phyloP scores from a whole-genome alignment of 352 stramenopile genomes.

The Globisporangium solare region DNA sequence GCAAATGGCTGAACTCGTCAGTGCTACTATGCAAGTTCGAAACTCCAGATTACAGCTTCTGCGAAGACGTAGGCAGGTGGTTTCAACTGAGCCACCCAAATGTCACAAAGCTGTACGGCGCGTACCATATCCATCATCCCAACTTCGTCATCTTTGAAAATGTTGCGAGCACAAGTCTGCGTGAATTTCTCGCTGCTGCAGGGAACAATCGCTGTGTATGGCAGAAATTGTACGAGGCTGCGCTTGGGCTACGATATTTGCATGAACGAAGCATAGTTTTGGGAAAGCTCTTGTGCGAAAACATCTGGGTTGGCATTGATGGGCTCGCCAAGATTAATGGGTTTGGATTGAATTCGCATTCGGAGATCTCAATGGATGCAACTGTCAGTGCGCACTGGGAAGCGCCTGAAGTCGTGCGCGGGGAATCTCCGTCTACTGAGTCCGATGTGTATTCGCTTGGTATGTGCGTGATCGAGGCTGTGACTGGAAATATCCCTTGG shows the following conservation, averaged over 20 bases:
- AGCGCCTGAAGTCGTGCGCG: constrained; percentile 3
- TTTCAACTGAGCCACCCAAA: constrained; percentile 38
- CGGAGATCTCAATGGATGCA: background rate
- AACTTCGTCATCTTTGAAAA: constrained; percentile 6
- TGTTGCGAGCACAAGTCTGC: background rate
- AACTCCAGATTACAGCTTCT: background rate
- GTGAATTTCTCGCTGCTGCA: background rate
- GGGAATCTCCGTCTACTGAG: background rate
- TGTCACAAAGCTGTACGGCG: constrained; percentile 15
- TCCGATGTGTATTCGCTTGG: constrained; percentile 8
- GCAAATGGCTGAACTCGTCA: constrained; percentile 36
- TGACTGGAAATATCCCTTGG: constrained; percentile 4
- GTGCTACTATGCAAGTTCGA: constrained; percentile 13
- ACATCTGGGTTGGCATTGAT: constrained; percentile 6
- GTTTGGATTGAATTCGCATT: background rate
- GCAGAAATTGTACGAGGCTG: constrained; percentile 9
- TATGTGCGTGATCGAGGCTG: constrained; percentile 8
- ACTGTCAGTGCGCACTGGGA: constrained; percentile 1
- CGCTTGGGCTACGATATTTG: constrained; percentile 34
- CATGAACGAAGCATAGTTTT: constrained; percentile 12
- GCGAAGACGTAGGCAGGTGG: constrained; percentile 1
- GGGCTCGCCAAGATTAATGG: constrained; percentile 4
- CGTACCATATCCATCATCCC: constrained; percentile 10
- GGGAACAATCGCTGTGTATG: background rate
- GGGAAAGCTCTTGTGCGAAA: constrained; percentile 1